A percentile compares a stretch with the other conserved stretches of the same genome.
These are phyloP conservation scores for Metschnikowia lunata DNA, from an alignment of 805 yeast species.

Conservation along the genomic window DNA sequence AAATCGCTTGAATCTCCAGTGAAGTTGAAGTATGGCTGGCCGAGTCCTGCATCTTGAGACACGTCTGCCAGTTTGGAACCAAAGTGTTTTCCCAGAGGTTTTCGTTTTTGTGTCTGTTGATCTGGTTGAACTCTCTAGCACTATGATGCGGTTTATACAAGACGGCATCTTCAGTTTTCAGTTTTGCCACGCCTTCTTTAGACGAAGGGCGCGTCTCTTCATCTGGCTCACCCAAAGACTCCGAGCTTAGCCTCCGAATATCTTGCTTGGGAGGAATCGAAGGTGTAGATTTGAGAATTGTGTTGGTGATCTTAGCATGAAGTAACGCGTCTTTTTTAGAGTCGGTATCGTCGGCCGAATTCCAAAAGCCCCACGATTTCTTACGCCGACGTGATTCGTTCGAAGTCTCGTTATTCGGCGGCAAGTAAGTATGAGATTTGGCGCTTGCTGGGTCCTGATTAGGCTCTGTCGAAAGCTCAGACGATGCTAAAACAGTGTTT, in stretches of 20 bases:
- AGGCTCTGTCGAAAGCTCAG: too few species aligned
- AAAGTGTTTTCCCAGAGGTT: constrained; percentile 36
- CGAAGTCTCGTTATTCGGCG: too few species aligned
- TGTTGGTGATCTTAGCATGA: constrained; percentile 20
- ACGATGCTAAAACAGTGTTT: too few species aligned
- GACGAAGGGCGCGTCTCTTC: not conserved
- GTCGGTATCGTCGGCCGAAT: constrained; percentile 5
- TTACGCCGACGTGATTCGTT: constrained; percentile 11
- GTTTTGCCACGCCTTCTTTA: not conserved
- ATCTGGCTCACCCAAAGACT: not conserved
- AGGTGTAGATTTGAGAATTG: constrained; percentile 31
- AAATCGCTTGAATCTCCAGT: constrained; percentile 20
- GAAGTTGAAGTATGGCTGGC: constrained; percentile 12
- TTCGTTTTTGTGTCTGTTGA: constrained; percentile 43
- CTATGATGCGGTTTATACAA: constrained; percentile 41
- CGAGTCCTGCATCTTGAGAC: constrained; percentile 29
- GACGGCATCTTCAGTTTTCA: constrained; percentile 36
- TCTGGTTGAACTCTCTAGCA: constrained; percentile 36
- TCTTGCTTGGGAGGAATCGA: constrained; percentile 19
- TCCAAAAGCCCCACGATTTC: constrained; percentile 40
- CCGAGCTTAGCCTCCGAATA: not conserved
- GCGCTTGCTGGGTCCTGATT: too few species aligned
- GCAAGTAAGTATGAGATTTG: too few species aligned
- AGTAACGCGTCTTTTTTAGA: not conserved
- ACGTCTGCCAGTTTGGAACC: constrained; percentile 40